These are phyloP conservation scores for Endoconidiophora polonica DNA, from an alignment of 2,329 filamentous ascomycete species.

Conservation along the genomic window DNA sequence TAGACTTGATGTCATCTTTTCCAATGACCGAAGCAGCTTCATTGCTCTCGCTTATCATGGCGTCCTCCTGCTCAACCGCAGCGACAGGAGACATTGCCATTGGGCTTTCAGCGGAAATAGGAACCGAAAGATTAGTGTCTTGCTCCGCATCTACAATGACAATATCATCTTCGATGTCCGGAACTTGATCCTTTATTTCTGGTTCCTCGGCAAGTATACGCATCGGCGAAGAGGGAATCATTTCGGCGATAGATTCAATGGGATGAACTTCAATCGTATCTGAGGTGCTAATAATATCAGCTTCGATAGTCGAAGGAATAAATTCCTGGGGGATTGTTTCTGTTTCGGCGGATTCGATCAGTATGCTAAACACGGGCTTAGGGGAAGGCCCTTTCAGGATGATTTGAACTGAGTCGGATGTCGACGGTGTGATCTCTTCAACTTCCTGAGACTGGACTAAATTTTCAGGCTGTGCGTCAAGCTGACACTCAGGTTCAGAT, in stretches of 20 bases:
- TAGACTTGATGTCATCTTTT: conserved; percentile 9
- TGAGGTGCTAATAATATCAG: neutral
- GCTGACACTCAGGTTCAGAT: too few relatives aligned
- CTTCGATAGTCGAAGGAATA: neutral
- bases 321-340: too few relatives aligned
- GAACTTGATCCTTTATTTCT: neutral
- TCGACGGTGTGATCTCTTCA: too few relatives aligned
- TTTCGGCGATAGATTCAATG: neutral
- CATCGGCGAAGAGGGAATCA: neutral
- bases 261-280: neutral
- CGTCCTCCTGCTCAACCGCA: neutral
- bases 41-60: neutral
- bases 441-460: too few relatives aligned
- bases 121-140: neutral
- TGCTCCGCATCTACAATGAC: conserved; percentile 4
- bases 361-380: too few relatives aligned
- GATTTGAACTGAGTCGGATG: too few relatives aligned
- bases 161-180: conserved; percentile 3
- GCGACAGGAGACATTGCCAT: conserved; percentile 1
- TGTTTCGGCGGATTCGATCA: too few relatives aligned
- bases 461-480: too few relatives aligned
- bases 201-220: neutral
- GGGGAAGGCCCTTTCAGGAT: too few relatives aligned
- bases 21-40: neutral
- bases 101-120: conserved; percentile 2